phyloP scores from a whole-genome alignment of 2,329 filamentous ascomycete genomes.

The Xylaria multiplex region DNA sequence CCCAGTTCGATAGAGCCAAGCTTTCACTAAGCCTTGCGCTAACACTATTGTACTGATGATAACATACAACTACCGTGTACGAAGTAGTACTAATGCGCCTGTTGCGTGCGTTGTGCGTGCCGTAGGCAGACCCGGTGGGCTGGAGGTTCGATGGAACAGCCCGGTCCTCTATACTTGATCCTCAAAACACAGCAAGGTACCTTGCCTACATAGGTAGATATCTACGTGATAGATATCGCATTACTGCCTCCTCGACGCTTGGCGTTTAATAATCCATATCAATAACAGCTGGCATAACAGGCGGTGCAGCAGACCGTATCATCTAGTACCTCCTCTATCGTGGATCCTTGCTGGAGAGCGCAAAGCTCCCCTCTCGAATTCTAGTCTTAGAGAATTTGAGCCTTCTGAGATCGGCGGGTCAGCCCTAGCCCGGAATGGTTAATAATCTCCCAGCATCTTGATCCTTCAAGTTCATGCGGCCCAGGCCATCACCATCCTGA shows the following conservation, averaged over 20 bases:
- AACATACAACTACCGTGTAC: background rate
- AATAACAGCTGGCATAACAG: too few species aligned
- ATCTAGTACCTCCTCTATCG: constrained; percentile 2
- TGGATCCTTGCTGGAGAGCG: background rate
- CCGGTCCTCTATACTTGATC: background rate
- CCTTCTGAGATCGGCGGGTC: constrained; percentile 19
- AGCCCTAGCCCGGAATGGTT: constrained; percentile 16
- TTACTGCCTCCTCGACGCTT: background rate
- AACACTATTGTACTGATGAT: constrained; percentile 3
- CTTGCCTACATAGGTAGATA: background rate
- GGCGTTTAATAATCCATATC: background rate
- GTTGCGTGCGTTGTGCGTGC: background rate
- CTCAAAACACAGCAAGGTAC: background rate
- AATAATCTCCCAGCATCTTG: constrained; percentile 20
- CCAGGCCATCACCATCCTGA: constrained; percentile 1
- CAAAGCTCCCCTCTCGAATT: background rate
- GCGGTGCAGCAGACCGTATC: constrained; percentile 12
- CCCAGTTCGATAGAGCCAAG: constrained; percentile 6
- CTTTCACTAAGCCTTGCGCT: constrained; percentile 29
- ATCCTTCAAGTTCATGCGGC: constrained; percentile 31
- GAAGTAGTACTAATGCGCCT: too few species aligned
- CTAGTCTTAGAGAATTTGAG: background rate
- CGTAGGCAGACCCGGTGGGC: too few species aligned
- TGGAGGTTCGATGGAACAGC: too few species aligned
- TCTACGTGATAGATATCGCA: background rate